phyloP scores from a whole-genome alignment of 2,329 filamentous ascomycete genomes.

The Colletotrichum graminicola region DNA sequence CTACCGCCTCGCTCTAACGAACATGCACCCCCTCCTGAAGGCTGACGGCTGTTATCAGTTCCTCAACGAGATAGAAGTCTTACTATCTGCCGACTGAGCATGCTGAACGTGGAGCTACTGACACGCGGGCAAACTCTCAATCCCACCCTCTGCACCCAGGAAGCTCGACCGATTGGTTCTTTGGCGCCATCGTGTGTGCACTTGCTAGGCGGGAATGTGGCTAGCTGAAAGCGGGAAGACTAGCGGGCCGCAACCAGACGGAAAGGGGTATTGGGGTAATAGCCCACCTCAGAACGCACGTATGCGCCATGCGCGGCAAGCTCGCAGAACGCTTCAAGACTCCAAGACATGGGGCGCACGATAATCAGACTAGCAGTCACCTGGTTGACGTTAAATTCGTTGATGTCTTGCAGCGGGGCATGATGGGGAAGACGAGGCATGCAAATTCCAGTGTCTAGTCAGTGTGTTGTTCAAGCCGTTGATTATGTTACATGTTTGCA shows the following conservation, averaged over 20 bases:
- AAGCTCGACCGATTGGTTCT: constrained; percentile 7
- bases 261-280: background rate
- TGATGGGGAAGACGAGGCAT: background rate
- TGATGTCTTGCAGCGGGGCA: constrained; percentile 5
- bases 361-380: background rate
- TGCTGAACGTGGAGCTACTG: background rate
- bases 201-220: too few relatives aligned
- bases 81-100: background rate
- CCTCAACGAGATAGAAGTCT: background rate
- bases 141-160: background rate
- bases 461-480: background rate
- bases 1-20: too few relatives aligned
- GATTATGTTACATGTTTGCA: too few relatives aligned
- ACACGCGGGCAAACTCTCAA: background rate
- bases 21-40: background rate
- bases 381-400: background rate
- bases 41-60: background rate
- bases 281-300: background rate
- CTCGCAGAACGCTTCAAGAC: background rate
- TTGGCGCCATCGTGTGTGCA: background rate
- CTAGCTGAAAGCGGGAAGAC: constrained; percentile 11
- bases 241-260: constrained; percentile 29
- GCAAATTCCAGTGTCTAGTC: background rate
- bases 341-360: background rate
- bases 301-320: constrained; percentile 2